phyloP scores from a whole-genome alignment of 768 basidiomycete species.

The Sarcomyxa edulis region DNA sequence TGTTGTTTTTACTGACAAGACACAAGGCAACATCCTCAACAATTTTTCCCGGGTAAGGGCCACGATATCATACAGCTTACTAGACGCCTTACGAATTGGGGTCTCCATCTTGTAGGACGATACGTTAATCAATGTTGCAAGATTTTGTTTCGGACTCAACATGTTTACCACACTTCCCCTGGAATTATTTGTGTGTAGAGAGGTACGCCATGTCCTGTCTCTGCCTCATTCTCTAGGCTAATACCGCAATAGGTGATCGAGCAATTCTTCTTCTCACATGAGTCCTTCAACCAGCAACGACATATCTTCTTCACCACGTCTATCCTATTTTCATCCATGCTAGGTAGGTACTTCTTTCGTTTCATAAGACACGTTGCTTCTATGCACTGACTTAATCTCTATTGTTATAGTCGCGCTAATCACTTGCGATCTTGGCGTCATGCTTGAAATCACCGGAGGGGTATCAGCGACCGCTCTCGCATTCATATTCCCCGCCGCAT shows the following conservation, averaged over 20 bases:
- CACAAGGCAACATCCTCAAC: conserved; percentile 94
- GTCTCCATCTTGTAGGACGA: conserved; percentile 45
- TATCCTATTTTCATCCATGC: conserved; percentile 77
- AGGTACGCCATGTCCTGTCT: conserved; percentile 42
- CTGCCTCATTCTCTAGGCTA: background rate
- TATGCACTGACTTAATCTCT: conserved; percentile 3
- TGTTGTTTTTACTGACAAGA: conserved; percentile 85
- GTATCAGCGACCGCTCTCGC: conserved; percentile 87
- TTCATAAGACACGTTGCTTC: too few species aligned
- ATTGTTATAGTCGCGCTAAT: conserved; percentile 70
- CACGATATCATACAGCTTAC: too few species aligned
- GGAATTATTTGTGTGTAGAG: conserved; percentile 95
- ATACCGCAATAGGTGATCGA: conserved; percentile 71
- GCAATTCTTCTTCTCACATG: conserved; percentile 91
- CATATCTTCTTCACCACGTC: conserved; percentile 89
- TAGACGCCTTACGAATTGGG: too few species aligned
- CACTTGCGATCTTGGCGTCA: conserved; percentile 96
- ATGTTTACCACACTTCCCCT: conserved; percentile 98
- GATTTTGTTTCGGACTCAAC: conserved; percentile 91
- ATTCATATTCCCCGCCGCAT: conserved; percentile 87
- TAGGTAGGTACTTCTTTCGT: conserved; percentile 44
- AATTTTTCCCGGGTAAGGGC: conserved; percentile 81
- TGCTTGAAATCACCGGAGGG: conserved; percentile 98
- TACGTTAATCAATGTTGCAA: conserved; percentile 89
- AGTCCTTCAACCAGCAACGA: conserved; percentile 73